phyloP scores from a whole-genome alignment of 2,329 filamentous ascomycete species.

The Ophiostoma fasciatum region DNA sequence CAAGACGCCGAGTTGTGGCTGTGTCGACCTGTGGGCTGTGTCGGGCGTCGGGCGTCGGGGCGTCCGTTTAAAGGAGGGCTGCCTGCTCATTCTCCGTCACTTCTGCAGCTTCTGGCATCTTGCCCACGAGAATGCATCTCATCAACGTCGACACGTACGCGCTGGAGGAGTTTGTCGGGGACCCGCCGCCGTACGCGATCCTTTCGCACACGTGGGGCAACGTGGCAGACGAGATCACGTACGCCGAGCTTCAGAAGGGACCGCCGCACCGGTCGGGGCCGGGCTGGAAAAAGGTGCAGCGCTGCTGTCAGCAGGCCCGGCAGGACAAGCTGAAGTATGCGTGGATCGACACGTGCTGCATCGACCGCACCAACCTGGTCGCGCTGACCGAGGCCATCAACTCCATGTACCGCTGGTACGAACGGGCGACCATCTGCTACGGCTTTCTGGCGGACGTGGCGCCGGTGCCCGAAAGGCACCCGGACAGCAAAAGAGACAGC shows the following conservation, averaged over 20 bases:
- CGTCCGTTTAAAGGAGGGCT: too few relatives aligned
- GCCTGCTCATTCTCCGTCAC: too few relatives aligned
- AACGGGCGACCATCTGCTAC: slow-evolving; percentile 4
- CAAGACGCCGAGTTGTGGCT: too few relatives aligned
- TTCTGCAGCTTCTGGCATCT: too few relatives aligned
- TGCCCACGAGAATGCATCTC: slow-evolving; percentile 12
- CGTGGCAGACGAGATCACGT: slow-evolving; percentile 3
- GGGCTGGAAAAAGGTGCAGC: slow-evolving; percentile 1
- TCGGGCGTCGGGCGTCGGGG: too few relatives aligned
- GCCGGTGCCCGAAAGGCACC: too few relatives aligned
- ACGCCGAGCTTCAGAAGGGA: not conserved
- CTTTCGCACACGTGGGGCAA: slow-evolving; percentile 12
- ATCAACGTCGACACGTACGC: slow-evolving; percentile 10
- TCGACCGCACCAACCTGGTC: slow-evolving; percentile 9
- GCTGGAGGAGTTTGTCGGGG: slow-evolving; percentile 9
- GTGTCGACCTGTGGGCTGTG: too few relatives aligned
- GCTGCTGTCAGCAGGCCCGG: slow-evolving; percentile 2
- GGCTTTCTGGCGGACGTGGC: slow-evolving; percentile 6
- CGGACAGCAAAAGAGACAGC: too few relatives aligned
- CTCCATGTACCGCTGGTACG: slow-evolving; percentile 13
- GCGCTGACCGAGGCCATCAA: slow-evolving; percentile 12
- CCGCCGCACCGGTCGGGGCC: not conserved
- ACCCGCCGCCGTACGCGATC: slow-evolving; percentile 10
- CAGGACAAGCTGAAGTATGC: slow-evolving; percentile 2
- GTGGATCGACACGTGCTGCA: slow-evolving; percentile 14